These are phyloP conservation scores for Solanum pimpinellifolium DNA, from an alignment of 257 asterid genomes.

Conservation along the genomic window DNA sequence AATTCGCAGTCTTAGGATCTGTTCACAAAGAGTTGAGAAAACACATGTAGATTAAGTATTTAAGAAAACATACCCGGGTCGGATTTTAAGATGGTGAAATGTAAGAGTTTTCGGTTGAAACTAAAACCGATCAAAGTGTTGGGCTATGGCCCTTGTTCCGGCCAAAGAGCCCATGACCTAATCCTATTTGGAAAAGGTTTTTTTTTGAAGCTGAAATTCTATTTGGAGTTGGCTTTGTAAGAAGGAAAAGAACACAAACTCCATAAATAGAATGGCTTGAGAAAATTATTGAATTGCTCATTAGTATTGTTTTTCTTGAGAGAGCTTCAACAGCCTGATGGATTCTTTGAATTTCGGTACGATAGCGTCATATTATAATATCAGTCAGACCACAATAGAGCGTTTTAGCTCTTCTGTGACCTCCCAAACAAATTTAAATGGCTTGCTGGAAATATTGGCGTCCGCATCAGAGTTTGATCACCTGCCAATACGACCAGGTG, in stretches of 20 bases:
- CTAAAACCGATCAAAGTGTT: not conserved
- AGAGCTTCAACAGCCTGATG: not conserved
- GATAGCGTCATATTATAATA: constrained; percentile 27
- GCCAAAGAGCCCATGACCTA: not conserved
- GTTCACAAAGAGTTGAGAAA: not conserved
- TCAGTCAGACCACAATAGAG: constrained; percentile 30
- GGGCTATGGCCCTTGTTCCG: not conserved
- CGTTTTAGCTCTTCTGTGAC: constrained; percentile 31
- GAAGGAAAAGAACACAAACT: not conserved
- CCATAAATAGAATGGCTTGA: not conserved
- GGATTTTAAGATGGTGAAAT: not conserved
- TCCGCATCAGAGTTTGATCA: constrained; percentile 29
- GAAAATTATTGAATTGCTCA: not conserved
- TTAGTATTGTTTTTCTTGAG: not conserved
- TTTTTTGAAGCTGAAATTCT: too few species aligned
- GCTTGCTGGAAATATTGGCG: constrained; percentile 25
- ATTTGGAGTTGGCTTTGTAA: not conserved
- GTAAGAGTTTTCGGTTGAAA: not conserved
- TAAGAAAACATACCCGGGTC: not conserved
- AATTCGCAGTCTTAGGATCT: not conserved
- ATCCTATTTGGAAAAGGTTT: not conserved
- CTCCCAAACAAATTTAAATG: constrained; percentile 26
- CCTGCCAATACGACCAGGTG: constrained; percentile 30
- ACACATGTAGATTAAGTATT: not conserved
- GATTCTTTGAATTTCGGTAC: constrained; percentile 24